Evolutionary conservation across 345 rosid genomes (phyloP), one percentile per base, ranked within the genome.

Genomic region (Nephelium lappaceum): DNA sequence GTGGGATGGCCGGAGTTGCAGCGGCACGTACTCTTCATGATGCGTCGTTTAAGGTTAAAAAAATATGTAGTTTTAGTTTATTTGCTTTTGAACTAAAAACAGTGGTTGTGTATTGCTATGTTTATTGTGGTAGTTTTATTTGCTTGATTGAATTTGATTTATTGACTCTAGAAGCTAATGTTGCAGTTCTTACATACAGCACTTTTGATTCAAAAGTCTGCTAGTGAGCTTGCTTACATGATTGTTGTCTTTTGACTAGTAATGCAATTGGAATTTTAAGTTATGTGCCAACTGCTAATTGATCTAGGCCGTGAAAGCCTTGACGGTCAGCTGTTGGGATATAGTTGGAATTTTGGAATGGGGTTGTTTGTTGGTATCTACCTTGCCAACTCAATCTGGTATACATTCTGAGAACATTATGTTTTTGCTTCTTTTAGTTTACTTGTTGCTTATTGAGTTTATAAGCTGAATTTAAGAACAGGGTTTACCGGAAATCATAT

Each of bases 11-110:
- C 51, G 99, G 99, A 77, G 78, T 96, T 70, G 84, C 99, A 12
- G 99, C 98, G 81, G 99, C 98, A 60, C 94, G 95, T 6, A 85
- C 97, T 47, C 98, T 94, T 70, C 92, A 87, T 61, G 97, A 96
- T 78, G 99, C 98, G 24, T 91, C 95, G 67, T 86, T 96, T 81
- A 93, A 89, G 97, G 99, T 95, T 63, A 6, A 25, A 7, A 31
- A 41, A 8, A 39, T 67, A 63, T 45, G 4, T 45, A 11, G 4
- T 5, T 74, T 18, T n/a, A 8, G 25, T 47, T 25, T 15, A 5
- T 72, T 12, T 68, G 53, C n/a, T 67, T 41, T 55, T n/a, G 36
- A 25, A 31, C 5, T 51, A 11, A 10, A 36, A 51, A 6, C 5
- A 24, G 51, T 45, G 60, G 75, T 3, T 55, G 24, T 42, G 75